phyloP scores from a whole-genome alignment of 2,329 filamentous ascomycete species.

The Aspergillus costaricaensis region DNA sequence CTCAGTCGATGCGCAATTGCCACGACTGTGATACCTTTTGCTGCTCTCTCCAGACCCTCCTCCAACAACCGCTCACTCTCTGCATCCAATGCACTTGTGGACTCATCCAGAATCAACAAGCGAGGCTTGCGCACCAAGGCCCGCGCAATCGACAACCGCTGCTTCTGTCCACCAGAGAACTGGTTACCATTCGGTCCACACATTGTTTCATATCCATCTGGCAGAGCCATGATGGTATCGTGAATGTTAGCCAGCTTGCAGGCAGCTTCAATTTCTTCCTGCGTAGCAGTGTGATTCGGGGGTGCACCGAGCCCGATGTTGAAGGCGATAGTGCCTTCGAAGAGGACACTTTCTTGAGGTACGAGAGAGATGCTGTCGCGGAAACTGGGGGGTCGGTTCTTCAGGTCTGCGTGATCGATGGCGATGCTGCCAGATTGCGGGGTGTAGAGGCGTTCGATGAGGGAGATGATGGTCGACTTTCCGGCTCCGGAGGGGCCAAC shows the following conservation, averaged over 20 bases:
- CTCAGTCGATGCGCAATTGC: constrained; percentile 47
- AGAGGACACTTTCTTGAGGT: constrained; percentile 51
- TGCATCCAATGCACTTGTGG: constrained; percentile 60
- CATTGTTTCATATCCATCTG: constrained; percentile 65
- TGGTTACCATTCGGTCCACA: constrained; percentile 59
- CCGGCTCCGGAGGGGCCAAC: constrained; percentile 71
- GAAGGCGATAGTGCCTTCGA: constrained; percentile 51
- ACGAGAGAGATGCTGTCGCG: constrained; percentile 50
- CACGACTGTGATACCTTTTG: constrained; percentile 42
- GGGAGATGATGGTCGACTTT: constrained; percentile 65
- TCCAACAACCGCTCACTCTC: constrained; percentile 54
- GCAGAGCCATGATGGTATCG: constrained; percentile 64
- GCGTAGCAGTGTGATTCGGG: constrained; percentile 57
- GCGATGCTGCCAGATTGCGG: constrained; percentile 53
- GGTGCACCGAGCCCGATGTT: constrained; percentile 49
- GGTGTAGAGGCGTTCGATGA: constrained; percentile 58
- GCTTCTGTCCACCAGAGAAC: constrained; percentile 61
- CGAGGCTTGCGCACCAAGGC: constrained; percentile 58
- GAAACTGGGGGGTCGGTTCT: constrained; percentile 41
- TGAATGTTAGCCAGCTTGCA: constrained; percentile 71
- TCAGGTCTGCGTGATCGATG: constrained; percentile 55
- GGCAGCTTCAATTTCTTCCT: constrained; percentile 65
- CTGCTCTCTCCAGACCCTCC: constrained; percentile 40
- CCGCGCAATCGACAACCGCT: constrained; percentile 60
- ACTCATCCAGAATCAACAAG: constrained; percentile 62